Base-by-base conservation (phyloP, 2,329 filamentous ascomycete species). In the Alternaria burnsii region DNA sequence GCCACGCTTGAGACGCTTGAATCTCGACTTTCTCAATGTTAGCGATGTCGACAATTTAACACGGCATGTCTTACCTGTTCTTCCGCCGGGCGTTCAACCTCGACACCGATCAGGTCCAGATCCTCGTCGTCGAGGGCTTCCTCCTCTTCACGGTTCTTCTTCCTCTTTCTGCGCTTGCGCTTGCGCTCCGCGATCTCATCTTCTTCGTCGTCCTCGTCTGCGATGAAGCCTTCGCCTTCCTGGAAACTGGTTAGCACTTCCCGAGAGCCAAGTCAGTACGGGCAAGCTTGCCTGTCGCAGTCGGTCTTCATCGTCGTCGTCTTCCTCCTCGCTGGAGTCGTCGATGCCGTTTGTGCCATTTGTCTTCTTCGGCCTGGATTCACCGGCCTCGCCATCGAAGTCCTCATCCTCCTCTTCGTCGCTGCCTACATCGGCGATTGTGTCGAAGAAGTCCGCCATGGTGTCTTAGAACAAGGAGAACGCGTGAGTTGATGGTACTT, bases 181-280 rank as follows among this genome's bases (percentile, higher is more conserved):
- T 58, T 63, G 62, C 68, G 70, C 61, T 87, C 69, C 86, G 86
- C 53, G 36, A 85, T 89, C 53, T 90, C 87, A 32, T 89, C 88
- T 48, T 90, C 91, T 61, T 92, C 91, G 63, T 92, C 91, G 63
- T 94, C 93, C 73, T 97, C 94, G 73, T 97, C 93, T 65, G 97
- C 93, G 68, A 99, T 97, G 81, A 98, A 99, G 26, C 94, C 94
- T 82, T 97, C 93, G 53, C 91, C 91, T 67, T 97, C 87, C 93
- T 97, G 57, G 47, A 6, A 18, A 61, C 24, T 38, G 43, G 62
- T 75, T 55, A 75, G 71, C 58, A 61, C 26, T 20, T 10, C 12
- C 20, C 14, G n/a, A 44, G 38, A 24, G 4, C 3, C 24, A 28
- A 11, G 9, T 24, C 26, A 11, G 20, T 34, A 28, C 56, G 41